These are phyloP conservation scores for Lecanicillium sp. DNA, from an alignment of 2,329 filamentous ascomycete species.

Conservation along the genomic window DNA sequence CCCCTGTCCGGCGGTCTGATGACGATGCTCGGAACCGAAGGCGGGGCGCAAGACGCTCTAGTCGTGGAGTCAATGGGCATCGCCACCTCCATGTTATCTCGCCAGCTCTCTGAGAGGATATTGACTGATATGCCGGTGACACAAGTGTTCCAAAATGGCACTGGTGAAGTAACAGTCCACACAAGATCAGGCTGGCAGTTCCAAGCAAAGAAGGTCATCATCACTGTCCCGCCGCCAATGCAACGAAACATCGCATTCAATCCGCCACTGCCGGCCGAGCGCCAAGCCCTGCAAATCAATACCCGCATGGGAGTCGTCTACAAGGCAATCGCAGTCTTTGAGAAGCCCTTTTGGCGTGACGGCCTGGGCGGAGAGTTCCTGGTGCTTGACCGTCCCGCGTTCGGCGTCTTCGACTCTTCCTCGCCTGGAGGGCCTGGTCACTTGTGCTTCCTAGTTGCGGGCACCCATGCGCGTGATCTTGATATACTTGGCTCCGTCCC, in stretches of 20 bases:
- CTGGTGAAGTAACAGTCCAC: neutral
- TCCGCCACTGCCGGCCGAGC: neutral
- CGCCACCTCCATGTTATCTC: too few species aligned
- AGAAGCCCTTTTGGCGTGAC: constrained; percentile 1
- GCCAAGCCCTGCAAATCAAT: neutral
- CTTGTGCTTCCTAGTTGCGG: neutral
- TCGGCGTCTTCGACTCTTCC: neutral
- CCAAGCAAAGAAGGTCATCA: neutral
- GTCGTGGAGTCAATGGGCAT: neutral
- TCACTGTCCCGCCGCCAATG: neutral
- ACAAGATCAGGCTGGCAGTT: neutral
- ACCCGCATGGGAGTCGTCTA: constrained; percentile 1
- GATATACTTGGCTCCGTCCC: neutral
- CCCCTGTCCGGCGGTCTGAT: neutral
- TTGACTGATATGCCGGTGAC: too few species aligned
- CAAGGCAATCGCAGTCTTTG: neutral
- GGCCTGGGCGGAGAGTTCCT: constrained; percentile 1
- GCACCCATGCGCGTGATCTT: neutral
- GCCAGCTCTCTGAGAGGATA: too few species aligned
- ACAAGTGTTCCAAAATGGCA: too few species aligned
- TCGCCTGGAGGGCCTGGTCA: neutral
- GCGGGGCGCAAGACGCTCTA: constrained; percentile 1
- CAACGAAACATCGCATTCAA: neutral
- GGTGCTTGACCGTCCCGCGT: neutral
- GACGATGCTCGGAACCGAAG: neutral